Percentiles rank a stretch among this genome's conserved stretches.
These are phyloP conservation scores for Antitrichia curtipendula DNA, from an alignment of 225 moss, liverwort and hornwort species.

Conservation along the genomic window DNA sequence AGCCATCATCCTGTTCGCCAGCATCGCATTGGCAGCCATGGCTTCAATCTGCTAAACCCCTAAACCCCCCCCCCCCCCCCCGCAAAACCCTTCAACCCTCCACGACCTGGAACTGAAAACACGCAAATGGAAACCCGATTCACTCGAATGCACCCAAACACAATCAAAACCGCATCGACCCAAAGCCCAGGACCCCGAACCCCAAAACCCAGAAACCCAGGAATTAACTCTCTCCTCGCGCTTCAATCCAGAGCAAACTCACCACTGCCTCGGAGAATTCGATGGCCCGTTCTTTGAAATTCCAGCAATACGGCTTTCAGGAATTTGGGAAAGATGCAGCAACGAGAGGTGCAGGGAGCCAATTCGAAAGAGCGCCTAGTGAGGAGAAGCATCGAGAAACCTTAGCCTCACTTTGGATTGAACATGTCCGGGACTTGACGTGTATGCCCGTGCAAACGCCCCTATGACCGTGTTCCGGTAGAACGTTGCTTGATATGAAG, in stretches of 20 bases:
- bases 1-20: constrained; percentile 23
- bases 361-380: not conserved
- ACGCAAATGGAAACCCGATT: not conserved
- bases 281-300: not conserved
- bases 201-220: not conserved
- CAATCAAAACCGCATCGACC: not conserved
- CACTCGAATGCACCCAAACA: not conserved
- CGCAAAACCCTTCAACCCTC: not conserved
- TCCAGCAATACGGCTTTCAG: not conserved
- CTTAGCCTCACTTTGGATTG: not conserved
- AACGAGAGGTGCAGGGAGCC: not conserved
- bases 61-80: not conserved
- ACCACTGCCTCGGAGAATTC: not conserved
- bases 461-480: too few species aligned
- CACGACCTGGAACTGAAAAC: not conserved
- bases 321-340: not conserved
- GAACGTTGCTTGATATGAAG: too few species aligned
- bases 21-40: constrained; percentile 56
- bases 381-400: constrained; percentile 8
- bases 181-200: not conserved
- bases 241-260: not conserved
- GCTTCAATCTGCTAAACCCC: not conserved
- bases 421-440: not conserved
- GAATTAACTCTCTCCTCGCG: not conserved
- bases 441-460: not conserved